Base-by-base conservation (phyloP, 768 basidiomycete genomes). In the Kwoniella dejecticola region DNA sequence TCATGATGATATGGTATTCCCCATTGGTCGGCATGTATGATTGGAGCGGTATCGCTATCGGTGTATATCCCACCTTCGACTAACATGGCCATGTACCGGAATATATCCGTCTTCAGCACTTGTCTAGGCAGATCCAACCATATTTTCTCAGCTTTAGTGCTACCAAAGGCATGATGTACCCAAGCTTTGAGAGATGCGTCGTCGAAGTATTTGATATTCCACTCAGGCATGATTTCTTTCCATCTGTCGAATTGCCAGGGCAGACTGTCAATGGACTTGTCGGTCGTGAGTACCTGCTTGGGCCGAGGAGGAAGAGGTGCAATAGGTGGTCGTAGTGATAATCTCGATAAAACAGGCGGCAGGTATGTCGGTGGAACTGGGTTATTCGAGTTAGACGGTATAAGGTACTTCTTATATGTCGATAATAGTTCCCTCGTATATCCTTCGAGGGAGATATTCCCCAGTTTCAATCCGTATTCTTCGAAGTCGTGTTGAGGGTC, bases 31-130 rank as follows among this genome's bases (percentile, higher is more conserved):
- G 68, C 69, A 46, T 66, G 68, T 31, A 73, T 73, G 50, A 73
- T 70, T 5, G 71, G 71, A 12, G 63, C 63, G 3, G 48, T 30
- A 27, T 30, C 63, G 36, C 68, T 70, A 54, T 73, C 71, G 17
- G 71, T 70, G 45, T 73, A 73, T 17, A 73, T 73, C 3, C 71
- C 71, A 21, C 71, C 71, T 62, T 73, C 71, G 6, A 73, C 66
- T 38, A 73, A 33, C 62, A 70, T 64, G 6, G 64, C 66, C 63
- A 72, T 69, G 48, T 72, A 72, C 62, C 71, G 63, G 42, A 74
- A 70, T 12, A 70, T 52, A 58, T 74, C 72, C 13, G 69, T 69
- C 50, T 74, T 70, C 50, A 74, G 55, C 6, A 74, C 72, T 17
- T 50, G 53, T 52, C 69, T 62, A 17, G 72, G 72, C 54, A 74